Base-by-base conservation (phyloP, 768 basidiomycete species). In the Mycena galopus region DNA sequence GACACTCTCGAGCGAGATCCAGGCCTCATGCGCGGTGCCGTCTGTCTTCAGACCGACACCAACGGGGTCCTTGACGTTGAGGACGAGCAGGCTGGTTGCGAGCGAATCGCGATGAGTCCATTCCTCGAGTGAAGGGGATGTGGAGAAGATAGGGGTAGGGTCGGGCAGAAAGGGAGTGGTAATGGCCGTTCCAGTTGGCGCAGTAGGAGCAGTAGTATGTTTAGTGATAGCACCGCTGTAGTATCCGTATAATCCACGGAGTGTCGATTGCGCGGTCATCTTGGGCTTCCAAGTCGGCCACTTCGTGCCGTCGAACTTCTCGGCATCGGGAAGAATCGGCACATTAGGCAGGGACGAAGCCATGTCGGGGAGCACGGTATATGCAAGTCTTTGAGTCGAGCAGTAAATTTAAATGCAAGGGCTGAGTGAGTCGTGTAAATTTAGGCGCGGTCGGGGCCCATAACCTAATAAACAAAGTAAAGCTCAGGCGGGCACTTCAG, bases 21-120 rank as follows among this genome's bases (percentile, higher is more conserved):
- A 78, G 4, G 77, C 76, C n/a, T 79, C 73, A 0, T 74, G 73
- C 0, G 78, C 77, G 0, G 73, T 76, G 8, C 79, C 77, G 32
- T 76, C 76, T 16, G 71, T 68, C n/a, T 76, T 75, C 12, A 80
- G 33, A 35, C 33, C 12, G 33, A 35, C 33, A 35, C 33, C 33
- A 6, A 35, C 33, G 7, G 33, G 33, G 51, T 80, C 77, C 33
- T 78, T 77, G 53, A 73, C 72, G 61, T 80, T 80, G 47, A 76
- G 68, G 17, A 76, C 55, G 32, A 80, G 66, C 5, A 50, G 4
- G 16, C 21, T 23, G 0, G 78, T 44, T 9, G 75, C 65, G 71
- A 77, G 75, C 0, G 73, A 75, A 39, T 81, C 76, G 3, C 75
- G 62, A 10, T 67, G 58, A 2, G 69, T 65, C 78, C 76, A 81